Evolutionary conservation across 2,329 filamentous ascomycete species (phyloP).

Genomic region (Metarhizium album): DNA sequence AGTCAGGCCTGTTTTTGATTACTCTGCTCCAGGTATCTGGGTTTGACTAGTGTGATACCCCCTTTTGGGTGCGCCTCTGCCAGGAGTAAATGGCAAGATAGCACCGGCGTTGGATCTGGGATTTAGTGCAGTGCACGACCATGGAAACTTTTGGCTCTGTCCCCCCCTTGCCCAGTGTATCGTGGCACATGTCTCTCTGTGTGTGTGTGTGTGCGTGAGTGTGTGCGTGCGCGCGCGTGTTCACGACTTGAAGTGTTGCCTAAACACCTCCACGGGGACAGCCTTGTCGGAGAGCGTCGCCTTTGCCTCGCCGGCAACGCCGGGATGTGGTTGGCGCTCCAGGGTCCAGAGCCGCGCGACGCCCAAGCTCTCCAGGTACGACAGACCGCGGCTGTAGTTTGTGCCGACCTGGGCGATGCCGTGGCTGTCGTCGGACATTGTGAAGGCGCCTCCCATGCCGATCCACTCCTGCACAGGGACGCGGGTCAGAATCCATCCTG

Average conservation of each 20-base stretch:
- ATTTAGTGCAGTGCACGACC: neutral
- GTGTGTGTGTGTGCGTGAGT: neutral
- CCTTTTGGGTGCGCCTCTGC: conserved; percentile 4
- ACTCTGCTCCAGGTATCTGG: neutral
- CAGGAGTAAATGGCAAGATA: neutral
- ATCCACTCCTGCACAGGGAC: conserved; percentile 52
- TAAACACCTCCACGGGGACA: conserved; percentile 31
- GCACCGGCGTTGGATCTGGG: neutral
- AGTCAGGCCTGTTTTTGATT: neutral
- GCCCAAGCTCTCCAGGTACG: conserved; percentile 57
- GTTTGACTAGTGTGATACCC: conserved; percentile 15
- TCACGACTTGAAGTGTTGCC: conserved; percentile 16
- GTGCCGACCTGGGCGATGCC: conserved; percentile 77
- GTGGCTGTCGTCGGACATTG: conserved; percentile 91
- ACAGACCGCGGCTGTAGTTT: conserved; percentile 62
- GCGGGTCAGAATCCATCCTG: neutral
- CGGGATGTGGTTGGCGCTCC: conserved; percentile 24
- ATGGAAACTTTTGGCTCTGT: conserved; percentile 16
- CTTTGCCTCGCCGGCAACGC: conserved; percentile 18
- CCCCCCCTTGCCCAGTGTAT: conserved; percentile 8
- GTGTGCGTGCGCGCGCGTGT: conserved; percentile 1
- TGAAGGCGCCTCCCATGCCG: conserved; percentile 66
- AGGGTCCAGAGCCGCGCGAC: conserved; percentile 53
- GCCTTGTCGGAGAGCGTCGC: conserved; percentile 30
- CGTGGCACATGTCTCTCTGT: neutral